Evolutionary conservation across 257 asterid genomes (phyloP), one percentile per base, ranked within the genome.

Genomic region (Nemophila menziesii): DNA sequence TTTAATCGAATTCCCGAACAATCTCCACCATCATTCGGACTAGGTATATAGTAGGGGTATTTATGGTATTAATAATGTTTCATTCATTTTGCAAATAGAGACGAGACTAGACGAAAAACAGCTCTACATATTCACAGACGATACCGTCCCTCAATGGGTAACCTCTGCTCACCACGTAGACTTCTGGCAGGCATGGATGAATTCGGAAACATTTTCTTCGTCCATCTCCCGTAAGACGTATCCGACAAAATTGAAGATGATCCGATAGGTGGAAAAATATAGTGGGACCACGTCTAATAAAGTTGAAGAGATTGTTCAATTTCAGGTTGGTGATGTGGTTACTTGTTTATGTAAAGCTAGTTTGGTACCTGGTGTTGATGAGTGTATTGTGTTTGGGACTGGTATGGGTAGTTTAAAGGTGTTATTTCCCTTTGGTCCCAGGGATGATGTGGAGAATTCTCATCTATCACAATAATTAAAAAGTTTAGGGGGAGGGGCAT

Each of bases 261-360:
- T 58, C 99, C 99, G 17, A 90, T 96, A 27, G 99, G 99, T 57
- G 99, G 99, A 33, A 90, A 82, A 76, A 90, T 90, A 60, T 85
- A 90, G 70, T 90, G 99, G 99, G 99, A 90, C 69, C 94, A 85
- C 99, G 37, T 92, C 99, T 17, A 90, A 90, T 78, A 90, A 90
- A 65, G 94, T 90, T 24, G 99, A 90, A 52, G 99, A 85, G 57
- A 82, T 90, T 46, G 89, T 90, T 39, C 99, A 90, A 57, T 90
- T 79, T 64, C 99, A 90, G 40, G 86, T 90, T 36, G 99, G 99
- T 49, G 99, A 90, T 70, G 86, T 79, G 20, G 92, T 81, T 56
- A 54, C 72, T 45, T 85, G 92, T 74, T 53, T 90, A 92, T 77
- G 81, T 48, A 90, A 67, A 76, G 96, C 96, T 27, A 81, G 94